These are phyloP conservation scores for Nematocida homosporus DNA, from an alignment of 371 early-diverging fungal genomes.

Conservation along the genomic window DNA sequence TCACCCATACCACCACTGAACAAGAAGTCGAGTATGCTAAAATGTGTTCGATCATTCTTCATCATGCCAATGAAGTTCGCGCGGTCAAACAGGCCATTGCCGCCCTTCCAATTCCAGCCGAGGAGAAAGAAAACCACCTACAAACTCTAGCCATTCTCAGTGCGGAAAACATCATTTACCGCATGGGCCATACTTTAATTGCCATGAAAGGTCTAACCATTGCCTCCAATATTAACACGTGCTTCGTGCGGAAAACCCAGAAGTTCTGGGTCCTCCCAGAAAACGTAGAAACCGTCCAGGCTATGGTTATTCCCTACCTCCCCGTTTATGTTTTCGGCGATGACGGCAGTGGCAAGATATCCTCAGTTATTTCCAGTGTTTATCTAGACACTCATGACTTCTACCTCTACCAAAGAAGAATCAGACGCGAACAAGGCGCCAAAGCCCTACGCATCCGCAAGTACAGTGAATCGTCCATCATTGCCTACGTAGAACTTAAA, in stretches of 20 bases:
- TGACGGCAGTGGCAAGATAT: slow-evolving; percentile 72
- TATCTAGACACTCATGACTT: slow-evolving; percentile 88
- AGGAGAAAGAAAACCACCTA: slow-evolving; percentile 13
- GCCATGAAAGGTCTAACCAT: slow-evolving; percentile 28
- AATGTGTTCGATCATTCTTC: slow-evolving; percentile 21
- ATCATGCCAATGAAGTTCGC: slow-evolving; percentile 36
- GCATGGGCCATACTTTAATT: slow-evolving; percentile 43
- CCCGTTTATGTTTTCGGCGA: slow-evolving; percentile 82
- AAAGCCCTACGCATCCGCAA: slow-evolving; percentile 83
- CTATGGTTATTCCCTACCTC: slow-evolving; percentile 80
- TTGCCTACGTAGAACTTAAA: slow-evolving; percentile 90
- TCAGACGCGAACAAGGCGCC: slow-evolving; percentile 84
- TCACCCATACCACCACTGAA: neutral
- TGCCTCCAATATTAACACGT: slow-evolving; percentile 32
- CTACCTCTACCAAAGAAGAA: slow-evolving; percentile 79
- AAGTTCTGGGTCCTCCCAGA: slow-evolving; percentile 89
- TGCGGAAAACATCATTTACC: slow-evolving; percentile 35
- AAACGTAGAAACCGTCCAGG: slow-evolving; percentile 88
- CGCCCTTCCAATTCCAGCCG: neutral
- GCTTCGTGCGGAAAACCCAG: slow-evolving; percentile 68
- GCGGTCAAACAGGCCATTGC: neutral
- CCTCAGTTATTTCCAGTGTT: slow-evolving; percentile 85
- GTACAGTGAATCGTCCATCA: slow-evolving; percentile 77
- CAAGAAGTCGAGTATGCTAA: slow-evolving; percentile 20
- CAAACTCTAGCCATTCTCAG: neutral